Evolutionary conservation across 495 filamentous ascomycete genomes (phyloP), one percentile per base, ranked within the genome.

Genomic region (Clohesyomyces aquaticus): DNA sequence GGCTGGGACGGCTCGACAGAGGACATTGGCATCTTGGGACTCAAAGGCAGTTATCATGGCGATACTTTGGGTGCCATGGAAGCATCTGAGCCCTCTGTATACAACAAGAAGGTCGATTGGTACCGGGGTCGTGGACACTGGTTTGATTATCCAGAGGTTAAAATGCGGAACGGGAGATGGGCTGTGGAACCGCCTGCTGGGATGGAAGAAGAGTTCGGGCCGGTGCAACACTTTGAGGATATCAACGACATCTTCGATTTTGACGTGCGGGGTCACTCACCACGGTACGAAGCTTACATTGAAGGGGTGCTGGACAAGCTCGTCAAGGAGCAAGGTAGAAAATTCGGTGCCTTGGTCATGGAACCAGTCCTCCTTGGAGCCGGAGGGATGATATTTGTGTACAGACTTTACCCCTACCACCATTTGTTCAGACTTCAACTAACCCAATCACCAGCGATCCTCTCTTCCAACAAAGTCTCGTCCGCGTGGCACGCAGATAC

Each of bases 61-160:
- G 89, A 93, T 68, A 91, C 89, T 0, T 88, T 93, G 21, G 89
- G 89, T 2, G 87, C 87, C 0, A 93, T 93, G 89, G 88, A 92
- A 65, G 86, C 82, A 57, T 83, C 86, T 1, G 88, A 91, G 72
- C 89, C 89, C 1, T 84, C 82, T 3, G 83, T 80, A 0, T 93
- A 75, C 60, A 92, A 92, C 63, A 77, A 88, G 63, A 88, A 88
- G 69, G 87, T 91, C 0, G 87, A 90, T 63, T 93, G 89, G 89
- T 92, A 93, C 73, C 78, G 81, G 46, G 87, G 87, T 0, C 80
- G 82, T 4, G 89, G 89, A 0, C 80, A 85, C 65, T 93, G 89
- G 89, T 87, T 91, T 63, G 87, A 89, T 56, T 89, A 85, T 67
- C 89, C 89, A 1, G 76, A 78, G 25, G 84, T 91, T 14, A 82